Conservation (phyloP, 2,329 filamentous ascomycete genomes). For the Paracamarosporium sp. region DNA sequence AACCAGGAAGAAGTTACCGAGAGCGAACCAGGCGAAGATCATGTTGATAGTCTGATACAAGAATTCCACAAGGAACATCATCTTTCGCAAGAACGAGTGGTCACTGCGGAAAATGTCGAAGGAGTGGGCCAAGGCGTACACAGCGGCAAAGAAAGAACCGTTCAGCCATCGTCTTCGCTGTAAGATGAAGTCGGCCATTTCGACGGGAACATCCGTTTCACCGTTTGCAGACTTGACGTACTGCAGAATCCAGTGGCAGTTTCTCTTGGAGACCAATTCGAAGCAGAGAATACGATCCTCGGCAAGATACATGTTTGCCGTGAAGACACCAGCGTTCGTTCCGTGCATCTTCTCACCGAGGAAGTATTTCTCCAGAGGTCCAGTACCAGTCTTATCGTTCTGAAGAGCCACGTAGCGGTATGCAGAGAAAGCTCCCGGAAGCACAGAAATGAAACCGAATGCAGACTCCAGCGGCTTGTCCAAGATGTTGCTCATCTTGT, state of each 20-base stretch:
- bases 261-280: conserved; percentile 95
- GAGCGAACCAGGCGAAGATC: conserved; percentile 98
- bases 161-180: conserved; percentile 98
- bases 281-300: conserved; percentile 99
- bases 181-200: conserved; percentile 91
- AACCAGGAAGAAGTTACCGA: conserved; percentile 98
- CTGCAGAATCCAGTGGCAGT: conserved; percentile 95
- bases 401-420: conserved; percentile 94
- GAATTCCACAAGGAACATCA: conserved; percentile 92
- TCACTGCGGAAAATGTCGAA: conserved; percentile 95
- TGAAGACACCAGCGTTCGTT: conserved; percentile 92
- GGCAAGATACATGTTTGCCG: conserved; percentile 98
- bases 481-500: conserved; percentile 99
- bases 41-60: conserved; percentile 94
- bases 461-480: conserved; percentile 97
- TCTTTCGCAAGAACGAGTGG: conserved; percentile 84
- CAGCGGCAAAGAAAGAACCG: conserved; percentile 95
- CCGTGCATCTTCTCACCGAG: conserved; percentile 95
- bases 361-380: conserved; percentile 96
- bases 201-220: conserved; percentile 95
- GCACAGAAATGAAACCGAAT: conserved; percentile 96
- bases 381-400: conserved; percentile 93
- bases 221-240: conserved; percentile 98
- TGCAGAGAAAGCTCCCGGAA: conserved; percentile 97
- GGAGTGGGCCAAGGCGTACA: conserved; percentile 94